Conservation (phyloP, 345 rosid genomes). For the Pistacia vera region DNA sequence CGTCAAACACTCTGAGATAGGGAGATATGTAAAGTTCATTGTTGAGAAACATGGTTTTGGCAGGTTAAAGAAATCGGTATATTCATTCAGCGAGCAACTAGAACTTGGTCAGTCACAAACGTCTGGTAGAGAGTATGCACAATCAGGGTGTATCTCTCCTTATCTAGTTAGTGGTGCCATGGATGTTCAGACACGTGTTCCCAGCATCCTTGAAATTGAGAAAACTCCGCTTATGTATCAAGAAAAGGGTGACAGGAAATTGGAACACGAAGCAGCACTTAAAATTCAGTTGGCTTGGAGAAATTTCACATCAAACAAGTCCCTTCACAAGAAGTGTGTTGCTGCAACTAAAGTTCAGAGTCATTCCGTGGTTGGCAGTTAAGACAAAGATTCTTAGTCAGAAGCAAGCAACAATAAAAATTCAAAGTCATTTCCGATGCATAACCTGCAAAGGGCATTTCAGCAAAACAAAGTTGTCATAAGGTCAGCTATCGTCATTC, state of each 20-base stretch:
- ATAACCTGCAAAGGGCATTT: conserved; percentile 33
- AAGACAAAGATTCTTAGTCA: conserved; percentile 44
- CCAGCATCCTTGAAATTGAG: conserved; percentile 19
- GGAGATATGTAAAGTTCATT: conserved; percentile 42
- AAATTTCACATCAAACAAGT: conserved; percentile 24
- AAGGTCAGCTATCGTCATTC: conserved; percentile 56
- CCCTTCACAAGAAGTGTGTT: conserved; percentile 23
- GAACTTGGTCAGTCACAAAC: conserved; percentile 46
- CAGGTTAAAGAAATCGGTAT: conserved; percentile 43
- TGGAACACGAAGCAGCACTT: conserved; percentile 46
- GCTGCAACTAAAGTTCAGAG: conserved; percentile 60
- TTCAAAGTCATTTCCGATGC: conserved; percentile 40
- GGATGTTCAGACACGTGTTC: conserved; percentile 25
- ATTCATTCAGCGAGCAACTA: conserved; percentile 62
- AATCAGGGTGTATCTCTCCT: conserved; percentile 10
- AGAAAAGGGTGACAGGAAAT: conserved; percentile 13
- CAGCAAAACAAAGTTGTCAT: conserved; percentile 34
- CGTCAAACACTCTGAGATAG: conserved; percentile 28
- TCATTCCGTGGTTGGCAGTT: conserved; percentile 46
- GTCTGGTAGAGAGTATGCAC: conserved; percentile 2
- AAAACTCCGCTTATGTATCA: conserved; percentile 15
- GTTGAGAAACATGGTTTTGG: conserved; percentile 55
- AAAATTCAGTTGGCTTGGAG: conserved; percentile 67
- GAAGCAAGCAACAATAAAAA: conserved; percentile 41
- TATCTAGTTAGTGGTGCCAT: conserved; percentile 29